Conservation (phyloP, 75 land plant genomes). For the Isoetes taiwanensis region DNA sequence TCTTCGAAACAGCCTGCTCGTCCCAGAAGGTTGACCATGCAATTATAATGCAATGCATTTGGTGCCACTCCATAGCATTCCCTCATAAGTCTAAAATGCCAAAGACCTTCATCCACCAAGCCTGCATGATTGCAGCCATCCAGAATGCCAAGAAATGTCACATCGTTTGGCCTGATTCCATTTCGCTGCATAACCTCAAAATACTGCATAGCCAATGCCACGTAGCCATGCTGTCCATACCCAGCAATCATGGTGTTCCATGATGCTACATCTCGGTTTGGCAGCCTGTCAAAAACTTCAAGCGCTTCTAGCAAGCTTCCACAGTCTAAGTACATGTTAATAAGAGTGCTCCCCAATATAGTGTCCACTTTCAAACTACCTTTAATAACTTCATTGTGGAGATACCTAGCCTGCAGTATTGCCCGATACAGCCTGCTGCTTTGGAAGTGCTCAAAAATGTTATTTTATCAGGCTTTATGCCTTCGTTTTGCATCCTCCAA, state of each 20-base stretch:
- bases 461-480: too few species aligned
- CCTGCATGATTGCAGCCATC: conserved; percentile 8
- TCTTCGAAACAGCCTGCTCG: background rate
- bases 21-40: conserved; percentile 4
- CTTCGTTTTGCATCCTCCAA: too few species aligned
- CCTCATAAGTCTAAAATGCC: background rate
- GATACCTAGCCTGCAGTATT: too few species aligned
- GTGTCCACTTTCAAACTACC: too few species aligned
- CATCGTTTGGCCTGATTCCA: background rate
- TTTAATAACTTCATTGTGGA: too few species aligned
- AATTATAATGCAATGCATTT: background rate
- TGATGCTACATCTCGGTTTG: background rate
- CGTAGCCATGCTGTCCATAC: background rate
- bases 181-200: background rate
- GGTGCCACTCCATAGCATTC: background rate
- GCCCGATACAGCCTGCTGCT: too few species aligned
- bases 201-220: background rate
- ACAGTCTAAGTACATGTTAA: background rate
- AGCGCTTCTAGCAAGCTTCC: background rate
- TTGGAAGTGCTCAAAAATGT: too few species aligned
- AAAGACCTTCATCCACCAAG: background rate
- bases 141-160: background rate
- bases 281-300: background rate
- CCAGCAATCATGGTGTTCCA: background rate
- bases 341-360: background rate